Evolutionary conservation across 192 early-diverging fungal species (phyloP).

Genomic region (Linnemannia hyalina): DNA sequence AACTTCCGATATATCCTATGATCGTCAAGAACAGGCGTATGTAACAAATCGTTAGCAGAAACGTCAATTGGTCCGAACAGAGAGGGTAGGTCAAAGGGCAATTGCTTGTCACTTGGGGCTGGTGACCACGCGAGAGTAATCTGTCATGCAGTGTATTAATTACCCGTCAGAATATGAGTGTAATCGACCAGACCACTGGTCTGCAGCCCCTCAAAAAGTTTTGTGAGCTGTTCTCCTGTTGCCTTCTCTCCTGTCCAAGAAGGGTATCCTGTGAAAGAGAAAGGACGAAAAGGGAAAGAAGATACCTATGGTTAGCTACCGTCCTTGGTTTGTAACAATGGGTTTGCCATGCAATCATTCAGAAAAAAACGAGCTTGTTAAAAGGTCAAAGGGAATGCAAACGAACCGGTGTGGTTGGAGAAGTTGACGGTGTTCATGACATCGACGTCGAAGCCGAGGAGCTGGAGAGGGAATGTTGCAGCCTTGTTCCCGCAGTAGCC

Average conservation of each 20-base stretch:
- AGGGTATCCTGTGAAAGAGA: slow-evolving; percentile 72
- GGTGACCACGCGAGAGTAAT: slow-evolving; percentile 10
- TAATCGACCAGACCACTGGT: slow-evolving; percentile 81
- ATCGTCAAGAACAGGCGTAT: not conserved
- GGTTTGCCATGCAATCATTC: not conserved
- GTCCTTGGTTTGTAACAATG: not conserved
- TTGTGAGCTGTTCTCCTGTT: slow-evolving; percentile 71
- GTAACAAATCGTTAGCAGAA: not conserved
- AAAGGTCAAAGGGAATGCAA: not conserved
- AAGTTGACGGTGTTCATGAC: slow-evolving; percentile 94
- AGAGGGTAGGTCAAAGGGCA: not conserved
- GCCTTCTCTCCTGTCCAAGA: slow-evolving; percentile 78
- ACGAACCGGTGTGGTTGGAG: slow-evolving; percentile 90
- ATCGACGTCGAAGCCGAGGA: slow-evolving; percentile 92
- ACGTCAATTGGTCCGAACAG: not conserved
- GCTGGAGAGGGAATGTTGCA: slow-evolving; percentile 92
- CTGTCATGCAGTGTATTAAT: not conserved
- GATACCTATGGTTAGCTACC: not conserved
- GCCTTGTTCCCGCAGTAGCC: slow-evolving; percentile 84
- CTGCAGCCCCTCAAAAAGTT: slow-evolving; percentile 79
- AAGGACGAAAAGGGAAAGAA: not conserved
- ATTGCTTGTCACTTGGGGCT: not conserved
- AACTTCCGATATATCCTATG: slow-evolving; percentile 86
- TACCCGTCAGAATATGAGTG: slow-evolving; percentile 87
- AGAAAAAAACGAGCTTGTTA: not conserved